phyloP scores from a whole-genome alignment of 371 early-diverging fungal species.

The Rhizopus delemar region DNA sequence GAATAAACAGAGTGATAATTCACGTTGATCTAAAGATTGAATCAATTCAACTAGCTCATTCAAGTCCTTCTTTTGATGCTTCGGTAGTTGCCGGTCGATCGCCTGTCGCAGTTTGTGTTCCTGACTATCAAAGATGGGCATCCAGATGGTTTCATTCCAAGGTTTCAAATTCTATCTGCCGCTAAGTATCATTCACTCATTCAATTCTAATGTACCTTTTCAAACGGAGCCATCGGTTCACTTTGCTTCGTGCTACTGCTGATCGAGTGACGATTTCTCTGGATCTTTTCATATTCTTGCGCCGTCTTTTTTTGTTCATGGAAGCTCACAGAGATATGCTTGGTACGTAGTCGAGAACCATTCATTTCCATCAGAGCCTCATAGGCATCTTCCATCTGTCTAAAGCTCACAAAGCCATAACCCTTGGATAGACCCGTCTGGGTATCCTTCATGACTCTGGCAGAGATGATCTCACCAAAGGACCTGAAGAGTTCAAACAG shows the following conservation, averaged over 20 bases:
- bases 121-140: constrained; percentile 20
- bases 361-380: constrained; percentile 44
- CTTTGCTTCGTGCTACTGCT: too few species aligned
- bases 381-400: constrained; percentile 38
- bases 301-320: constrained; percentile 49
- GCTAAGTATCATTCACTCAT: too few species aligned
- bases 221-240: too few species aligned
- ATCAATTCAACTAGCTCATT: constrained; percentile 47
- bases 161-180: neutral
- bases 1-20: constrained; percentile 46
- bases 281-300: constrained; percentile 6
- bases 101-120: constrained; percentile 37
- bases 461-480: constrained; percentile 50
- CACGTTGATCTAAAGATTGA: constrained; percentile 42
- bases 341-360: constrained; percentile 29
- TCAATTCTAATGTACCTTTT: too few species aligned
- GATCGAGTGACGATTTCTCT: neutral
- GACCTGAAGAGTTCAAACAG: constrained; percentile 38
- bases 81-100: constrained; percentile 19
- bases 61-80: constrained; percentile 21
- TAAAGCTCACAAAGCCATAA: constrained; percentile 77
- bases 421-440: constrained; percentile 79
- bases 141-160: neutral
- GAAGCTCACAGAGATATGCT: constrained; percentile 40
- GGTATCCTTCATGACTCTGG: constrained; percentile 81